Evolutionary conservation across 495 filamentous ascomycete species (phyloP), one percentile per base, ranked within the genome.

Genomic region (Pseudomonodictys pantanalensis): DNA sequence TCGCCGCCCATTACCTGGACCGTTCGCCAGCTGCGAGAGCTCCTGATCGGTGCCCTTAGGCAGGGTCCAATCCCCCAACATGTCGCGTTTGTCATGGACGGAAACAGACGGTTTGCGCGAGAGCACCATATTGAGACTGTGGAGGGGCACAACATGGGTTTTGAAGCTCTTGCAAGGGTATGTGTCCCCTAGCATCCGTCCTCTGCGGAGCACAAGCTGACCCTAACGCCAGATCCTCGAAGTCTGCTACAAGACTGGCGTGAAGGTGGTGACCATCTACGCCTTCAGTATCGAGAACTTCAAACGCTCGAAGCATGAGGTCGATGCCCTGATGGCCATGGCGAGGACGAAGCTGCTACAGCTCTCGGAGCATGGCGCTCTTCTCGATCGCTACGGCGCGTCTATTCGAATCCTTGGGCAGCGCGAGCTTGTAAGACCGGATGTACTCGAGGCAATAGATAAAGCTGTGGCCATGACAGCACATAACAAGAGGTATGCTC

Each of bases 251-350:
- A 93, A 95, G 69, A 89, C 87, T 56, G 93, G 93, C 17, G 88
- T 98, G 26, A 88, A 91, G 71, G 91, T 95, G 3, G 93, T 98
- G 12, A 97, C 93, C 0, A 89, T 98, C 51, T 98, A 97, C 73
- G 93, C 93, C 3, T 98, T 98, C 78, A 93, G 89, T 66, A 95
- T 97, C 70, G 93, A 97, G 74, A 98, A 98, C 76, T 98, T 97
- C 78, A 96, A 97, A 72, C 84, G 93, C 4, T 92, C 91, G n/a
- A 92, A 91, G 71, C 92, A 96, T 75, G 93, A 98, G 72, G 95
- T 98, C 29, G 91, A 96, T 71, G 91, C 89, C 15, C 76, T 98
- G 48, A 98, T 98, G 93, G 89, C 96, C 63, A 95, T 98, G 79
- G 92, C 92, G 30, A 95, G 95, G 75, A 82, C 92, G 56, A 97